Percentiles rank a stretch among this genome's conserved stretches.
Conservation (phyloP, 2,329 filamentous ascomycete genomes). For the Penicillium sp. region DNA sequence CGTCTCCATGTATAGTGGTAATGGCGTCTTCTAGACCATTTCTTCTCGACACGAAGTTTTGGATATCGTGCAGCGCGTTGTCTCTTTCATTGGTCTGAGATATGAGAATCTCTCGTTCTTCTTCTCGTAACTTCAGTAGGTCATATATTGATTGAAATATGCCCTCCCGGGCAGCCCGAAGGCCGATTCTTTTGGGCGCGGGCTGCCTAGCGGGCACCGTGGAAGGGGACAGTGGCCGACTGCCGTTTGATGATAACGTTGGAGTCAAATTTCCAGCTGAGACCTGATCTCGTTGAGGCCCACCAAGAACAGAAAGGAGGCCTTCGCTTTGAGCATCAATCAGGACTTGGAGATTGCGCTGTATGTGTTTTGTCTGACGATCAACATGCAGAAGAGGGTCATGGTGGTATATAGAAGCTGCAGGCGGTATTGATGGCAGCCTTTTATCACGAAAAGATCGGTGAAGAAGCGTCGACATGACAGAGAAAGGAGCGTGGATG, state of each 20-base stretch:
- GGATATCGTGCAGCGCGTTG: constrained; percentile 50
- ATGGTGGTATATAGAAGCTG: constrained; percentile 31
- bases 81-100: constrained; percentile 47
- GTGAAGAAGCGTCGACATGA: constrained; percentile 33
- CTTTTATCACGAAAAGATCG: constrained; percentile 23
- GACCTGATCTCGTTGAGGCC: constrained; percentile 41
- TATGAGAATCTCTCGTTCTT: constrained; percentile 54
- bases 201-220: constrained; percentile 42
- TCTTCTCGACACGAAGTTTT: constrained; percentile 51
- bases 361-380: constrained; percentile 53
- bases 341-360: constrained; percentile 57
- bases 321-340: constrained; percentile 62
- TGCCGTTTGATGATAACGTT: constrained; percentile 24
- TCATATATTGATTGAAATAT: constrained; percentile 58
- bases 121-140: constrained; percentile 55
- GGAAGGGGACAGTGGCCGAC: constrained; percentile 33
- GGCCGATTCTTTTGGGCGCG: constrained; percentile 47
- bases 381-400: constrained; percentile 52
- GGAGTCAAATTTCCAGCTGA: constrained; percentile 49
- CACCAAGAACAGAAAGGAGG: constrained; percentile 49
- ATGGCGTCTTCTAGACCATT: constrained; percentile 53
- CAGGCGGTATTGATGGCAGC: constrained; percentile 30
- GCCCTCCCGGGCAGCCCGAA: constrained; percentile 54
- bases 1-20: constrained; percentile 46
- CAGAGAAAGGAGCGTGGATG: neutral